phyloP scores from a whole-genome alignment of 2,329 filamentous ascomycete genomes.

The Alternaria sp. region DNA sequence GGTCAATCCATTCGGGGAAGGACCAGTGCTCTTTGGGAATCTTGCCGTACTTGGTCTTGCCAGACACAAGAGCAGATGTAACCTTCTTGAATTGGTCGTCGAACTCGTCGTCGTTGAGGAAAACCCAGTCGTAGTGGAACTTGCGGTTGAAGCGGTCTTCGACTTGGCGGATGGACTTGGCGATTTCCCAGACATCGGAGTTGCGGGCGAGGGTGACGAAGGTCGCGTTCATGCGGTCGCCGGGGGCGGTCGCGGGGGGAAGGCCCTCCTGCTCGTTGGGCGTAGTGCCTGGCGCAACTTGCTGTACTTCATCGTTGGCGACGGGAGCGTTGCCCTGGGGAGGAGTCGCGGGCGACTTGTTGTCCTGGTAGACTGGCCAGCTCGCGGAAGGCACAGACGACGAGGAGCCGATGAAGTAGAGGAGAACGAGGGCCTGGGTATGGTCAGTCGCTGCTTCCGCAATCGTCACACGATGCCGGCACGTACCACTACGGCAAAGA shows the following conservation, averaged over 20 bases:
- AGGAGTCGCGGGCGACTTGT: constrained; percentile 18
- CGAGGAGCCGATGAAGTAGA: constrained; percentile 81
- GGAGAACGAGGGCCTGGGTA: constrained; percentile 67
- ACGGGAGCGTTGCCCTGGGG: constrained; percentile 21
- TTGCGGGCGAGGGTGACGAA: constrained; percentile 97
- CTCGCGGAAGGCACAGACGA: constrained; percentile 52
- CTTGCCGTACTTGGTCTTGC: constrained; percentile 86
- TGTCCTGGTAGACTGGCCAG: constrained; percentile 41
- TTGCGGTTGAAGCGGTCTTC: constrained; percentile 98
- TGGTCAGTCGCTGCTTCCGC: constrained; percentile 14
- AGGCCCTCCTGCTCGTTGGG: constrained; percentile 42
- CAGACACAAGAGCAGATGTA: constrained; percentile 87
- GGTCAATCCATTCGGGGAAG: constrained; percentile 93
- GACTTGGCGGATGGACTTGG: constrained; percentile 91
- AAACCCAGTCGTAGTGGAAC: constrained; percentile 99
- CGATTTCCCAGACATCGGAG: constrained; percentile 93
- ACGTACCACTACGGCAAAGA: constrained; percentile 81
- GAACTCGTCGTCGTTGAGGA: constrained; percentile 95
- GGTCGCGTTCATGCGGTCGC: constrained; percentile 90
- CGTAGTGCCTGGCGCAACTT: constrained; percentile 33
- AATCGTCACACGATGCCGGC: neutral
- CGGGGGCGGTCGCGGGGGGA: constrained; percentile 60
- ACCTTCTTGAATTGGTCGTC: constrained; percentile 92
- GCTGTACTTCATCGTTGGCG: constrained; percentile 11
- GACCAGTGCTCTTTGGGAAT: constrained; percentile 96